These are phyloP conservation scores for Globisporangium irregulare DNA, from an alignment of 352 stramenopile species.

Conservation along the genomic window DNA sequence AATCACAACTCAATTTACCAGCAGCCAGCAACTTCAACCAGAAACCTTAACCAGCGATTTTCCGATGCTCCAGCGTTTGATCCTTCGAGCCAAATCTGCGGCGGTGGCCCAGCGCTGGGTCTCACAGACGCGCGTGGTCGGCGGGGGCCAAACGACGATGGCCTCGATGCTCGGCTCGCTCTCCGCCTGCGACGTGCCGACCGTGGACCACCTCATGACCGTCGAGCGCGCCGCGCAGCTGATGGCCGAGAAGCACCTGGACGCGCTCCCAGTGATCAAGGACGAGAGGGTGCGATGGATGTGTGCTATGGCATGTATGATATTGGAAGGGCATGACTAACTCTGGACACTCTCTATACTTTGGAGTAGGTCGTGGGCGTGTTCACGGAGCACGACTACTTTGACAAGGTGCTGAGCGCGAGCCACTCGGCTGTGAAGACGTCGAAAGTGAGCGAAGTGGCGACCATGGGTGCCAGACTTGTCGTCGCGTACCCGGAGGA, in stretches of 20 bases:
- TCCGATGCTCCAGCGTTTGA: slow-evolving; percentile 12
- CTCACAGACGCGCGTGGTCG: slow-evolving; percentile 2
- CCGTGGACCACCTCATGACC: slow-evolving; percentile 33
- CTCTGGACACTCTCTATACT: background rate
- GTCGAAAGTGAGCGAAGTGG: slow-evolving; percentile 35
- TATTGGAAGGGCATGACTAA: background rate
- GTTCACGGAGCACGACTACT: slow-evolving; percentile 47
- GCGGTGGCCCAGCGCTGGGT: slow-evolving; percentile 10
- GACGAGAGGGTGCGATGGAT: slow-evolving; percentile 23
- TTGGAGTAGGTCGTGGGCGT: slow-evolving; percentile 27
- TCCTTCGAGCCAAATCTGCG: slow-evolving; percentile 5
- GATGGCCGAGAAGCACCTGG: slow-evolving; percentile 35
- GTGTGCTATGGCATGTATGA: background rate
- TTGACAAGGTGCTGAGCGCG: slow-evolving; percentile 39
- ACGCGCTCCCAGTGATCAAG: slow-evolving; percentile 34
- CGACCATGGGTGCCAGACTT: slow-evolving; percentile 32
- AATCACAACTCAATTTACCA: slow-evolving; percentile 11
- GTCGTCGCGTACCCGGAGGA: slow-evolving; percentile 38
- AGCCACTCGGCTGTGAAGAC: slow-evolving; percentile 24
- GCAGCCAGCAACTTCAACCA: background rate
- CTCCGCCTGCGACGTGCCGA: slow-evolving; percentile 12
- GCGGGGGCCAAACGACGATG: slow-evolving; percentile 17
- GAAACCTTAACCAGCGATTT: background rate
- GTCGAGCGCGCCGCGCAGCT: slow-evolving; percentile 31
- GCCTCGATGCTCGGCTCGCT: slow-evolving; percentile 6